phyloP scores from a whole-genome alignment of 306 rosid species.

The Benincasa hispida region DNA sequence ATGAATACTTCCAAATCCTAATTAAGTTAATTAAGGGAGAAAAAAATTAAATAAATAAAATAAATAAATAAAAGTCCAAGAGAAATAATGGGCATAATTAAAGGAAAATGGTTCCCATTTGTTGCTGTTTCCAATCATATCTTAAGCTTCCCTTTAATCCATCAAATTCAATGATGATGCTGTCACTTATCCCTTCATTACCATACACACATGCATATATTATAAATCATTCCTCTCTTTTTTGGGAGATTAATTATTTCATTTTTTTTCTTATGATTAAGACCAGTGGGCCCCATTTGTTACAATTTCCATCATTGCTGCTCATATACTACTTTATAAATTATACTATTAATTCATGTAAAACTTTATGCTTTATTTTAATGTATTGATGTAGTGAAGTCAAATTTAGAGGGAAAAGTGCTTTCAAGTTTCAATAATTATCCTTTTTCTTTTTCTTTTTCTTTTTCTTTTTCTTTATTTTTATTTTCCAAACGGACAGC shows the following conservation, averaged over 20 bases:
- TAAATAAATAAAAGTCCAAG: too few relatives aligned
- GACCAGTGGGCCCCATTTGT: not conserved
- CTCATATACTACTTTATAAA: not conserved
- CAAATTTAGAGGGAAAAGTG: not conserved
- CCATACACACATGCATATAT: constrained; percentile 3
- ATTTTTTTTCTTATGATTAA: not conserved
- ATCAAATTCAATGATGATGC: not conserved
- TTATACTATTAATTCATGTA: not conserved
- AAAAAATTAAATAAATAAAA: not conserved
- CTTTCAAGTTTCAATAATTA: not conserved
- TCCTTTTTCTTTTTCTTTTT: too few relatives aligned
- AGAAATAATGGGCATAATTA: not conserved
- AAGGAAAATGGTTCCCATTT: not conserved
- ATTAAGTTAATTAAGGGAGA: too few relatives aligned
- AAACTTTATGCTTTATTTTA: not conserved
- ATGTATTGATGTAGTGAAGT: not conserved
- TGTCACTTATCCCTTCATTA: constrained; percentile 1
- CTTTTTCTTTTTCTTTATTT: not conserved
- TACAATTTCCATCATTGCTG: not conserved
- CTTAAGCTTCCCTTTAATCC: not conserved
- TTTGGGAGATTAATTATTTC: not conserved
- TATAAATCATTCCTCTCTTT: not conserved
- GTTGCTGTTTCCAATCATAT: not conserved
- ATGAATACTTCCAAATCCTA: too few relatives aligned
- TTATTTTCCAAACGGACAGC: not conserved